These are phyloP conservation scores for Paraphaeosphaeria minitans DNA, from an alignment of 2,329 filamentous ascomycete genomes.

Conservation along the genomic window DNA sequence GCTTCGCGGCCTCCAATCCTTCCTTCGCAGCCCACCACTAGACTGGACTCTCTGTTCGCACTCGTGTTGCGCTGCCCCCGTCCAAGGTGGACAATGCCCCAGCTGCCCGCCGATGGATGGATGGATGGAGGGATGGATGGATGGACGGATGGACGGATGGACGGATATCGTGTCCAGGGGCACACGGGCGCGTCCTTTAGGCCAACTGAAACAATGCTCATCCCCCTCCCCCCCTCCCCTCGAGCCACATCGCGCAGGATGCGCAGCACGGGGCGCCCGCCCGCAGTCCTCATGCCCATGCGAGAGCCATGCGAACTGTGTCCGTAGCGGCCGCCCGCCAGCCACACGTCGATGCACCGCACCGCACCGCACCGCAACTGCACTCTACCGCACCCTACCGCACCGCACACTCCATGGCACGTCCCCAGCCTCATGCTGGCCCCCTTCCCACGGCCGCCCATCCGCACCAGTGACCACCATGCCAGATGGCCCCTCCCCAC, in stretches of 20 bases:
- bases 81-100: conserved; percentile 18
- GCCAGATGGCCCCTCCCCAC: not conserved
- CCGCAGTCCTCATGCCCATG: conserved; percentile 27
- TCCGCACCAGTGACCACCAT: conserved; percentile 12
- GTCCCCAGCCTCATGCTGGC: conserved; percentile 10
- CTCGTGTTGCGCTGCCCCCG: conserved; percentile 16
- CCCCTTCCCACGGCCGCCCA: conserved; percentile 8
- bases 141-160: too few relatives aligned
- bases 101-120: conserved; percentile 30
- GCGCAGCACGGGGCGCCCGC: conserved; percentile 26
- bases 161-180: conserved; percentile 27
- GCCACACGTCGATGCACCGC: conserved; percentile 21
- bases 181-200: conserved; percentile 30
- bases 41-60: conserved; percentile 8
- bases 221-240: too few relatives aligned
- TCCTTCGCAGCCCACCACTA: conserved; percentile 10
- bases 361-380: too few relatives aligned
- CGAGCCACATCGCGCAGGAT: conserved; percentile 20
- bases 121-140: too few relatives aligned
- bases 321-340: conserved; percentile 21
- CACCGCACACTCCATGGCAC: conserved; percentile 7
- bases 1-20: conserved; percentile 29
- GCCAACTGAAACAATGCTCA: conserved; percentile 26
- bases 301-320: conserved; percentile 41
- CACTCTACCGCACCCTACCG: too few relatives aligned